phyloP scores from a whole-genome alignment of 75 land plant species.

The Selaginella tamariscina region DNA sequence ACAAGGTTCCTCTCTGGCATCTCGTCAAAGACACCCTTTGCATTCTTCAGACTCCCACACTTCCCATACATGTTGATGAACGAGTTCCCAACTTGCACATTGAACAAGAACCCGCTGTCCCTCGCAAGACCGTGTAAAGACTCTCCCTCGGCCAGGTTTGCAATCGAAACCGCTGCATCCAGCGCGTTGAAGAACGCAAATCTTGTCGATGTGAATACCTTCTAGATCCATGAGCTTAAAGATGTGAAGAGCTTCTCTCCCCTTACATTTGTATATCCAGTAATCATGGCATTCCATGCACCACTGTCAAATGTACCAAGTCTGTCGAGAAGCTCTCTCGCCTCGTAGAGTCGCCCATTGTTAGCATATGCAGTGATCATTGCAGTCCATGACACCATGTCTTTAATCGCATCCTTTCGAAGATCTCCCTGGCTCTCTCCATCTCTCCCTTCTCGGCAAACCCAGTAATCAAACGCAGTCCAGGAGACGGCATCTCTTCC shows the following conservation, averaged over 20 bases:
- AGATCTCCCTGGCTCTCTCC: neutral
- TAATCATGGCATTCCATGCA: conserved; percentile 6
- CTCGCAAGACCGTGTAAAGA: neutral
- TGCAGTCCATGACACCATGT: conserved; percentile 8
- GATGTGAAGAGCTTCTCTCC: neutral
- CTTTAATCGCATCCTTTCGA: conserved; percentile 3
- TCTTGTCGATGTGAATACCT: neutral
- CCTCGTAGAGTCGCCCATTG: neutral
- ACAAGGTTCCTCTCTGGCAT: neutral
- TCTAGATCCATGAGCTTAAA: neutral
- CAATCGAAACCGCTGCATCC: neutral
- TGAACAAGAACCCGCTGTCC: neutral
- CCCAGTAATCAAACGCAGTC: neutral
- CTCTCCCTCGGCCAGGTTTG: neutral
- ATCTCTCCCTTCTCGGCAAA: neutral
- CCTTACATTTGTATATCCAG: neutral
- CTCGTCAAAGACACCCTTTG: neutral
- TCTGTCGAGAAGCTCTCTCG: neutral
- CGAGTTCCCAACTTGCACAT: neutral
- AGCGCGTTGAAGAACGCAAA: neutral
- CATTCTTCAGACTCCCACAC: neutral
- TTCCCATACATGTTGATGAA: neutral
- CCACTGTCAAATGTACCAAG: neutral
- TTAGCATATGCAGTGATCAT: neutral
- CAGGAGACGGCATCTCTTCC: neutral